Percentiles rank a stretch among this genome's conserved stretches.
Conservation (phyloP, 306 rosid species). For the Argentina anserina region DNA sequence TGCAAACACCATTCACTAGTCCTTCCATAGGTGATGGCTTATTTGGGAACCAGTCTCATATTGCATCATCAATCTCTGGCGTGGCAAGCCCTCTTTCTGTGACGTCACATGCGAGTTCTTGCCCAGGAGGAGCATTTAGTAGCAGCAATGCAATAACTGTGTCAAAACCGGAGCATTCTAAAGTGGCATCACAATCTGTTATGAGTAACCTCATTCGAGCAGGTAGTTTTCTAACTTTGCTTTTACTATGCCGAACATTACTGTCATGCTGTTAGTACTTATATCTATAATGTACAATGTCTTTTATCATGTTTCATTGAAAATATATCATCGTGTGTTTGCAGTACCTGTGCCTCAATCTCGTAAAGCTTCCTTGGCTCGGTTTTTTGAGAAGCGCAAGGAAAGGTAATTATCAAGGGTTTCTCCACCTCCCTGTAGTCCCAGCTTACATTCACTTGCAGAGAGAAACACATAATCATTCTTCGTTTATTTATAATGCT, state of each 20-base stretch:
- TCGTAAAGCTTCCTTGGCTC: conserved; percentile 84
- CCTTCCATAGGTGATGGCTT: conserved; percentile 45
- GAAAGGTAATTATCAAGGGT: conserved; percentile 57
- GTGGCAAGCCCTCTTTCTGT: conserved; percentile 43
- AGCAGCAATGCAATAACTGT: conserved; percentile 36
- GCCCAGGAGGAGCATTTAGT: conserved; percentile 36
- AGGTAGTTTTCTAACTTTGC: conserved; percentile 42
- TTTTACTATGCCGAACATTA: background rate
- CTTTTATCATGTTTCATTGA: background rate
- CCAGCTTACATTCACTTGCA: background rate
- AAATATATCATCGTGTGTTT: conserved; percentile 12
- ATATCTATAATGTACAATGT: background rate
- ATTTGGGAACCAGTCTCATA: conserved; percentile 34
- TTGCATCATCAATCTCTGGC: conserved; percentile 30
- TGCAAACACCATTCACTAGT: conserved; percentile 34
- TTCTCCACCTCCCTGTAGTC: background rate
- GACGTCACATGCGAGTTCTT: conserved; percentile 33
- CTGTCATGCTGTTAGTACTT: too few species aligned
- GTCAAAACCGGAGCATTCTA: conserved; percentile 48
- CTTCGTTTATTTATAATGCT: background rate
- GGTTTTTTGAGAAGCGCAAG: conserved; percentile 96
- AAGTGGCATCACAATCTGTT: conserved; percentile 36
- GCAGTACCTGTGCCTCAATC: conserved; percentile 83
- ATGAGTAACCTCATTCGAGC: conserved; percentile 40
- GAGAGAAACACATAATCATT: background rate